These are phyloP conservation scores for Chytriomyces sp. DNA, from an alignment of 192 early-diverging fungal species.

Conservation along the genomic window DNA sequence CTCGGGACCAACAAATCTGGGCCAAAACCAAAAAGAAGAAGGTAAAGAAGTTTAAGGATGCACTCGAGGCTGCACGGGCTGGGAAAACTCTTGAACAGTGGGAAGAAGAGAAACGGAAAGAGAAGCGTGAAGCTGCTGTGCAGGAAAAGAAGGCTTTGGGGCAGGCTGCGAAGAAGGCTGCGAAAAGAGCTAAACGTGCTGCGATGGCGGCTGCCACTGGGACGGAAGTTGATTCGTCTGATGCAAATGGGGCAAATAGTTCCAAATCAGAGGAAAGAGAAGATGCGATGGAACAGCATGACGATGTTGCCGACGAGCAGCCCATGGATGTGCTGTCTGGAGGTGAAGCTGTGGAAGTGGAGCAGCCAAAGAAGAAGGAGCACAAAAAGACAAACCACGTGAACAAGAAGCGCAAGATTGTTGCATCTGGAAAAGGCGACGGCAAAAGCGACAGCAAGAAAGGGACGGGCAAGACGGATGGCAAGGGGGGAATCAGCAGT, in stretches of 20 bases:
- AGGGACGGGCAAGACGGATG: background rate
- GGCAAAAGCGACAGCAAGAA: conserved; percentile 22
- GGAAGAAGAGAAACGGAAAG: conserved; percentile 36
- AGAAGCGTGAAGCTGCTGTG: conserved; percentile 25
- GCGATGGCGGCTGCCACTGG: background rate
- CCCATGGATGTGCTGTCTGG: background rate
- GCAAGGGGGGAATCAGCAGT: conserved; percentile 28
- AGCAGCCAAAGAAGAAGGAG: conserved; percentile 16
- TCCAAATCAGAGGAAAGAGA: background rate
- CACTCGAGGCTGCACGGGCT: conserved; percentile 22
- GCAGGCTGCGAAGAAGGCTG: conserved; percentile 22
- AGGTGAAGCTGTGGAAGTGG: background rate
- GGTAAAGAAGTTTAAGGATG: conserved; percentile 34
- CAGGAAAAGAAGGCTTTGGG: conserved; percentile 18
- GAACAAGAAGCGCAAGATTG: background rate
- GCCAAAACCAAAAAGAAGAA: conserved; percentile 37
- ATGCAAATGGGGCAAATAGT: background rate
- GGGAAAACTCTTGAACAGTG: conserved; percentile 30
- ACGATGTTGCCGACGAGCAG: background rate
- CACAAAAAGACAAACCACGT: background rate
- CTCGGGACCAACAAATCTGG: conserved; percentile 52
- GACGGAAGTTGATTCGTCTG: background rate
- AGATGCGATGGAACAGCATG: background rate
- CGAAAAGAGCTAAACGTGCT: background rate
- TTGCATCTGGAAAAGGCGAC: background rate